Percentiles rank a stretch among this genome's conserved stretches.
Evolutionary conservation across 441 rosid species (phyloP).

Genomic region (Adansonia madagascariensis): DNA sequence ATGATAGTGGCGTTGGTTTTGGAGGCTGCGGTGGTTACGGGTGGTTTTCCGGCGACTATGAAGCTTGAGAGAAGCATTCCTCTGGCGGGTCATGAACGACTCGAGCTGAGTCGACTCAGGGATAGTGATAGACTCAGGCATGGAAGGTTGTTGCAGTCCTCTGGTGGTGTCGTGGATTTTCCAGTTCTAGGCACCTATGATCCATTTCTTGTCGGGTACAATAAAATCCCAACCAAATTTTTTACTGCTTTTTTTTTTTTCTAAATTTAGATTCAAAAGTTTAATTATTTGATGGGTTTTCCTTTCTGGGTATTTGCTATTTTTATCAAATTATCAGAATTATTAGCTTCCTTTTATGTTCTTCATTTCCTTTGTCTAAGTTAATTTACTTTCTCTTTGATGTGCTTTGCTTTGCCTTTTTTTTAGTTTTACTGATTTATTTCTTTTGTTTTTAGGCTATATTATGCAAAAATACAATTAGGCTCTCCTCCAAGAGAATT

Average conservation of each 20-base stretch:
- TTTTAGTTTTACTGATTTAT: constrained; percentile 1
- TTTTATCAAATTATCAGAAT: not conserved
- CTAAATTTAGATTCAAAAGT: not conserved
- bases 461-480: constrained; percentile 74
- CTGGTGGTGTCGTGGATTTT: constrained; percentile 78
- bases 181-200: constrained; percentile 78
- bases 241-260: not conserved
- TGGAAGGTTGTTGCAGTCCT: constrained; percentile 70
- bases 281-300: not conserved
- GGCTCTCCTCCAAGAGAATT: constrained; percentile 89
- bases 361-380: not conserved
- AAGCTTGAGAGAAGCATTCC: constrained; percentile 77
- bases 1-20: constrained; percentile 35
- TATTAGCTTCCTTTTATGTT: not conserved
- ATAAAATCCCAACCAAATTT: not conserved
- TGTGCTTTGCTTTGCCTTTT: not conserved
- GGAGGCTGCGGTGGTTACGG: constrained; percentile 27
- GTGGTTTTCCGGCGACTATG: constrained; percentile 56
- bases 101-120: constrained; percentile 60
- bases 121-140: constrained; percentile 71
- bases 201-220: constrained; percentile 86
- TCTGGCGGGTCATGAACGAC: constrained; percentile 32
- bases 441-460: constrained; percentile 53
- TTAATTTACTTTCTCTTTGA: not conserved
- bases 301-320: not conserved